These are phyloP conservation scores for Penicillium sp. DNA, from an alignment of 2,329 filamentous ascomycete genomes.

Conservation along the genomic window DNA sequence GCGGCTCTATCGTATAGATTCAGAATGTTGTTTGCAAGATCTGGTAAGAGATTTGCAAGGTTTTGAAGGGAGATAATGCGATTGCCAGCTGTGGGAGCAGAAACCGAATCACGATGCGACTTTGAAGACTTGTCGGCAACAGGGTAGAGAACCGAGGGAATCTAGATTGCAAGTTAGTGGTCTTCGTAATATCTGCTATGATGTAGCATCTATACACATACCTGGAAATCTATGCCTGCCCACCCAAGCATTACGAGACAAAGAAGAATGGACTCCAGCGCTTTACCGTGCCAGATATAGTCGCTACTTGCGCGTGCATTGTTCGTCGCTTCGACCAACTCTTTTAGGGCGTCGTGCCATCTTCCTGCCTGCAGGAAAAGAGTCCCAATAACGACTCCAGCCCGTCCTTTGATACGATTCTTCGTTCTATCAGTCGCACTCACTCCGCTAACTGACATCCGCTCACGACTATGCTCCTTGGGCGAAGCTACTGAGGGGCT, in stretches of 20 bases:
- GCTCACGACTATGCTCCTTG: constrained; percentile 60
- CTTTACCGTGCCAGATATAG: constrained; percentile 96
- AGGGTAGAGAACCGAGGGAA: constrained; percentile 55
- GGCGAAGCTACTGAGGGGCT: constrained; percentile 39
- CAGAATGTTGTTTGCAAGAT: constrained; percentile 57
- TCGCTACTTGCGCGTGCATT: constrained; percentile 79
- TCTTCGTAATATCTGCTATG: background rate
- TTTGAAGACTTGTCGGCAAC: constrained; percentile 51
- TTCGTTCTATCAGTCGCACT: constrained; percentile 74
- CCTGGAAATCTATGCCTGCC: constrained; percentile 74
- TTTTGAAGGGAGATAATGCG: constrained; percentile 48
- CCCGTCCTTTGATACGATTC: constrained; percentile 76
- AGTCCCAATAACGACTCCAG: constrained; percentile 76
- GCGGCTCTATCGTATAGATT: constrained; percentile 55
- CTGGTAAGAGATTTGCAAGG: constrained; percentile 55
- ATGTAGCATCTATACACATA: constrained; percentile 14
- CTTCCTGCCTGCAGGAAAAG: constrained; percentile 85
- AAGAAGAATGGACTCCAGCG: constrained; percentile 80
- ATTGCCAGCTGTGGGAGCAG: constrained; percentile 48
- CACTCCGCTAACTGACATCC: constrained; percentile 66
- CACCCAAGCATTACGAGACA: constrained; percentile 82
- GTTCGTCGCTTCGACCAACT: constrained; percentile 76
- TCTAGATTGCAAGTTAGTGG: constrained; percentile 33
- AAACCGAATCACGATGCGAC: constrained; percentile 37
- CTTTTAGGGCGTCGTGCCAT: constrained; percentile 83